Evolutionary conservation across 192 early-diverging fungal species (phyloP).

Genomic region (Podila epicladia): DNA sequence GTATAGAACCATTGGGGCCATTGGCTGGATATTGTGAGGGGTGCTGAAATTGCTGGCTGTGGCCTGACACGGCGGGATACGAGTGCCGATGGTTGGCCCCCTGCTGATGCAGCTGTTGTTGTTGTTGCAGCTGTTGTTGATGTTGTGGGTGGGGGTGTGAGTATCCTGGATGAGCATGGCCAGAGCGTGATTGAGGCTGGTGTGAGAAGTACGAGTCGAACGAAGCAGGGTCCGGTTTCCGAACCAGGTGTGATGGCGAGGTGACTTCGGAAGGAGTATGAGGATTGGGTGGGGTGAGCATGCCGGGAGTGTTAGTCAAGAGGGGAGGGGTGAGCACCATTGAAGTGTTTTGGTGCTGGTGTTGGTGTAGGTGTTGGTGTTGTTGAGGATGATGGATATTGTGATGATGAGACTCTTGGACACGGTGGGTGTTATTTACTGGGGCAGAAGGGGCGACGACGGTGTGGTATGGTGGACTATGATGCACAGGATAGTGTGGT

Average conservation of each 20-base stretch:
- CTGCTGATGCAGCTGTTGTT: not conserved
- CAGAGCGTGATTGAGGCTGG: not conserved
- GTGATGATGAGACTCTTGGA: not conserved
- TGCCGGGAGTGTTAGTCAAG: conserved; percentile 1
- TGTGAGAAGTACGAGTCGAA: conserved; percentile 1
- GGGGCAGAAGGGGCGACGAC: not conserved
- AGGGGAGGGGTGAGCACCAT: not conserved
- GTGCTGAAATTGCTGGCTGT: not conserved
- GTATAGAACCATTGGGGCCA: not conserved
- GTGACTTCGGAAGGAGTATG: not conserved
- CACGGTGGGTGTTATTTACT: too few relatives aligned
- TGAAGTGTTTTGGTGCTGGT: not conserved
- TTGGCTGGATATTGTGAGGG: too few relatives aligned
- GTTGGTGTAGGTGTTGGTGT: not conserved
- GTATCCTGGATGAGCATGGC: not conserved
- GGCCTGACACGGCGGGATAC: not conserved
- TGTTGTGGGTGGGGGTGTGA: not conserved
- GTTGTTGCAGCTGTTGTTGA: not conserved
- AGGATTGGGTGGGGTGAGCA: not conserved
- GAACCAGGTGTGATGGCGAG: not conserved
- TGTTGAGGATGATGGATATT: not conserved
- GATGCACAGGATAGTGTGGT: not conserved
- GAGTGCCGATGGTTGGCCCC: not conserved
- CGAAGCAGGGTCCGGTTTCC: not conserved
- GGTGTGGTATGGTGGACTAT: not conserved